phyloP scores from a whole-genome alignment of 371 early-diverging fungal species.

The Mycotypha africana region DNA sequence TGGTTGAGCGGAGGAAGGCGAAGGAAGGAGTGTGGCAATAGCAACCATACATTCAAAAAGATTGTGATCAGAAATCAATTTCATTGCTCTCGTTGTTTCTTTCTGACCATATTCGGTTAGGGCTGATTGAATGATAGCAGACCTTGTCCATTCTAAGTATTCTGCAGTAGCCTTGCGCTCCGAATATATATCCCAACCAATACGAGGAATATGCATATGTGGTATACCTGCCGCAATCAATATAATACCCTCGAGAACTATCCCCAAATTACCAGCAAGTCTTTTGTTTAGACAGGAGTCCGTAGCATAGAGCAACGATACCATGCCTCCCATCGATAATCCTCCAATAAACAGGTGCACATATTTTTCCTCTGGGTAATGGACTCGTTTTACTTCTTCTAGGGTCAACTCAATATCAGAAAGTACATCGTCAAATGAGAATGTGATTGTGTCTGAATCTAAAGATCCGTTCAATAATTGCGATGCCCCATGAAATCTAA shows the following conservation, averaged over 20 bases:
- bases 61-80: constrained; percentile 7
- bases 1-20: neutral
- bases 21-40: constrained; percentile 9
- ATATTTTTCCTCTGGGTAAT: neutral
- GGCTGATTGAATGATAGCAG: constrained; percentile 15
- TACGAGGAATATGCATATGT: constrained; percentile 11
- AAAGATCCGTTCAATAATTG: constrained; percentile 3
- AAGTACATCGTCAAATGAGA: constrained; percentile 11
- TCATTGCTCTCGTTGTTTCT: constrained; percentile 15
- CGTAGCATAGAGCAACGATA: constrained; percentile 18
- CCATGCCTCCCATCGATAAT: constrained; percentile 38
- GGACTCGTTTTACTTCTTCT: constrained; percentile 4
- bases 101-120: constrained; percentile 3
- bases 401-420: constrained; percentile 19
- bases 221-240: constrained; percentile 23
- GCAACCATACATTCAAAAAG: constrained; percentile 18
- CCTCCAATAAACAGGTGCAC: constrained; percentile 25
- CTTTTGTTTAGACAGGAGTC: neutral
- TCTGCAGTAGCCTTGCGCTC: constrained; percentile 8
- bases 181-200: constrained; percentile 22
- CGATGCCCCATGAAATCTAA: constrained; percentile 31
- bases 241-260: constrained; percentile 15
- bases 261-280: constrained; percentile 10
- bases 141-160: constrained; percentile 5
- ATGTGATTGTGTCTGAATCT: neutral